Evolutionary conservation across 768 basidiomycete genomes (phyloP).

Genomic region (Tulasnella sp.): DNA sequence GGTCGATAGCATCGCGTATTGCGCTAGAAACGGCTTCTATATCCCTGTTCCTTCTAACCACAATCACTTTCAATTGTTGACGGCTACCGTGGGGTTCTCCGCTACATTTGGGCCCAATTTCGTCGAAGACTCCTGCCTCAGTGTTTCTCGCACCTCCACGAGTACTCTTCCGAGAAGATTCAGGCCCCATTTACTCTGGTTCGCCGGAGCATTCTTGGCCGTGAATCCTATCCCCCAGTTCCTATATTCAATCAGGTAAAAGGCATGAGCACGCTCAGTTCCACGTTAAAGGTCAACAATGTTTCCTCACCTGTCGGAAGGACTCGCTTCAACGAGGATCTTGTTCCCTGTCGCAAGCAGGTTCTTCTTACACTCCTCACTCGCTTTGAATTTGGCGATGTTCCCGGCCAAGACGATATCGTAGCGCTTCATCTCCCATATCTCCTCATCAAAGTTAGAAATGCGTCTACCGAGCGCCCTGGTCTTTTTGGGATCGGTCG

Average conservation of each 20-base stretch:
- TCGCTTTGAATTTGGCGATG: constrained; percentile 45
- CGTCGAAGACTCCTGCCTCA: constrained; percentile 21
- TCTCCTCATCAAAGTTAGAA: constrained; percentile 36
- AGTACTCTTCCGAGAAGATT: constrained; percentile 47
- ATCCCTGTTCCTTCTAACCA: too few species aligned
- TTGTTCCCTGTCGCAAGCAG: constrained; percentile 46
- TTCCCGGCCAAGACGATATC: constrained; percentile 45
- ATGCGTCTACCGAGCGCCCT: constrained; percentile 48
- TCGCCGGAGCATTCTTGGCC: constrained; percentile 37
- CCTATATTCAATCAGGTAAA: constrained; percentile 19
- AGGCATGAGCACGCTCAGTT: not conserved
- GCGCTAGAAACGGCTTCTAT: too few species aligned
- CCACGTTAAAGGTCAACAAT: not conserved
- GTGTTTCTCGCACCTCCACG: constrained; percentile 31
- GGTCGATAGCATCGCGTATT: too few species aligned
- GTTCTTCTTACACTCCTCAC: constrained; percentile 32
- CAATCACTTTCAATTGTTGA: too few species aligned
- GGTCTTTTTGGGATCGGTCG: constrained; percentile 34
- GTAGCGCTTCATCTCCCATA: constrained; percentile 39
- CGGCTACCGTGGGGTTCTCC: too few species aligned
- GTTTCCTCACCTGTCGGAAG: constrained; percentile 30
- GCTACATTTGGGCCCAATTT: too few species aligned
- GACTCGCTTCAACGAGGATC: constrained; percentile 62
- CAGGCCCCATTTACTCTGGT: constrained; percentile 40
- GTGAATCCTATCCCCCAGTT: constrained; percentile 58